Evolutionary conservation across 306 rosid genomes (phyloP).

Genomic region (Quercus parvula): DNA sequence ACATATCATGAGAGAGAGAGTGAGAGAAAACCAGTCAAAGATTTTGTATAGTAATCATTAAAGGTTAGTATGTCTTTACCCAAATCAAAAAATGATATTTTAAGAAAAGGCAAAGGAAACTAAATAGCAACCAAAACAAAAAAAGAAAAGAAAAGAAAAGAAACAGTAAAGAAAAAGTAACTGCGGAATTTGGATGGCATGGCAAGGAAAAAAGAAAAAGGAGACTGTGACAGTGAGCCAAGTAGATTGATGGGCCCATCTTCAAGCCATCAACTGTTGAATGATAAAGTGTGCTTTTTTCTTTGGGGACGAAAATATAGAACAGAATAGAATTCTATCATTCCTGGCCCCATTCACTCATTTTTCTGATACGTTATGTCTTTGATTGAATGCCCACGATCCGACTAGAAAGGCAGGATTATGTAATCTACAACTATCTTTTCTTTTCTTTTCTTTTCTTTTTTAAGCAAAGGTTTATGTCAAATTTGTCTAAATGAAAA

Average conservation of each 20-base stretch:
- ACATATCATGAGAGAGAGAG: background rate
- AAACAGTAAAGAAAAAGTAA: constrained; percentile 69
- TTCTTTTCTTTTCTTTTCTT: background rate
- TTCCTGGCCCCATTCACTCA: constrained; percentile 23
- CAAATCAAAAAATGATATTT: constrained; percentile 82
- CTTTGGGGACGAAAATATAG: constrained; percentile 26
- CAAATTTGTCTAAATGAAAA: background rate
- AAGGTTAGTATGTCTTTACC: constrained; percentile 57
- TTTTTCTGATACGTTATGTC: background rate
- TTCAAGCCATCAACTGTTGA: constrained; percentile 37
- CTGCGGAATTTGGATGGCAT: constrained; percentile 33
- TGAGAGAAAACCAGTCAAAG: constrained; percentile 57
- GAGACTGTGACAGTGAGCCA: constrained; percentile 59
- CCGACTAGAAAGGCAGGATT: background rate
- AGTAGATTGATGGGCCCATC: constrained; percentile 55
- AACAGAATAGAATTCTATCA: background rate
- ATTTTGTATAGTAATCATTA: constrained; percentile 76
- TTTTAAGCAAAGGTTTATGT: background rate
- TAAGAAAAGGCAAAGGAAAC: constrained; percentile 66
- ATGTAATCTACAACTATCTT: background rate
- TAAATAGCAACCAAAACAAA: constrained; percentile 34
- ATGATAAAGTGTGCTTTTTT: constrained; percentile 58
- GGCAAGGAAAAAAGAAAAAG: constrained; percentile 59
- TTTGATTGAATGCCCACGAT: background rate
- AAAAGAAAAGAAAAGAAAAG: constrained; percentile 18